These are phyloP conservation scores for Bacidia rubella DNA, from an alignment of 495 filamentous ascomycete genomes.

Conservation along the genomic window DNA sequence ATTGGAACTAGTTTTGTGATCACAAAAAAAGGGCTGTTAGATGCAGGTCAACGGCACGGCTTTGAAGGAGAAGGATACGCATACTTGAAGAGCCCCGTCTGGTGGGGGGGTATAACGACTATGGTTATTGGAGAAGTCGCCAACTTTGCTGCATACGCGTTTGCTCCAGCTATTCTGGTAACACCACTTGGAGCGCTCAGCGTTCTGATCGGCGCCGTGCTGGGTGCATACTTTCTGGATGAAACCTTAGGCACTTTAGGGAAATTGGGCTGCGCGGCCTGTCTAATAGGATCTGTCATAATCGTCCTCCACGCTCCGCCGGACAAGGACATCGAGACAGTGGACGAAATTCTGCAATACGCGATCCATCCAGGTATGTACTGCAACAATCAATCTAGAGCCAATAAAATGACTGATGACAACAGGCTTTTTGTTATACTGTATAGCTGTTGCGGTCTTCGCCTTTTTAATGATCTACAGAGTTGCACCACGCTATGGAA, in stretches of 20 bases:
- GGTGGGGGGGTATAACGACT: constrained; percentile 88
- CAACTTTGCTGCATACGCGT: constrained; percentile 96
- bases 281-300: constrained; percentile 88
- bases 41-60: constrained; percentile 77
- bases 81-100: constrained; percentile 82
- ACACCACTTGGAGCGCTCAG: constrained; percentile 87
- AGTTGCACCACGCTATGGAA: constrained; percentile 75
- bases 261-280: constrained; percentile 90
- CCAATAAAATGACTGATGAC: background rate
- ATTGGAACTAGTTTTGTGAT: constrained; percentile 91
- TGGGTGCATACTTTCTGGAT: constrained; percentile 86
- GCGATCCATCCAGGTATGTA: constrained; percentile 75
- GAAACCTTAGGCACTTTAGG: constrained; percentile 80
- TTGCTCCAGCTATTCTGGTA: constrained; percentile 92
- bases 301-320: constrained; percentile 96
- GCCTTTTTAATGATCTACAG: constrained; percentile 91
- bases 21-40: constrained; percentile 85
- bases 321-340: constrained; percentile 73
- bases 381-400: background rate
- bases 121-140: constrained; percentile 77
- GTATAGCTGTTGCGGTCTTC: constrained; percentile 60
- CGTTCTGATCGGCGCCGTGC: constrained; percentile 85
- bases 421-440: constrained; percentile 78
- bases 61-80: constrained; percentile 95
- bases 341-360: constrained; percentile 78